Conservation (phyloP, 2,329 filamentous ascomycete genomes). For the Zasmidium cellare region DNA sequence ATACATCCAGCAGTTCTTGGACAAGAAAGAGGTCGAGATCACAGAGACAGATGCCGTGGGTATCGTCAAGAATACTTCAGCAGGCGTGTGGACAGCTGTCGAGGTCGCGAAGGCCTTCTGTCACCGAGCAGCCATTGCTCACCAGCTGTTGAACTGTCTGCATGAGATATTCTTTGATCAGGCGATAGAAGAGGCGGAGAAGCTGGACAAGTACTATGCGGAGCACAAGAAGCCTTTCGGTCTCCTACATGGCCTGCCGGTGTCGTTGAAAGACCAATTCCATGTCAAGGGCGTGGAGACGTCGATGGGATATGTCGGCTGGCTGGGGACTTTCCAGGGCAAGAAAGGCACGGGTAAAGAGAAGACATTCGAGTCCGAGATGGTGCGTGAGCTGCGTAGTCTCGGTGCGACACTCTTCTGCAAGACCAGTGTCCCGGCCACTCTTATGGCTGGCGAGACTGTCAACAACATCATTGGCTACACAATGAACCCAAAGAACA, state of each 20-base stretch:
- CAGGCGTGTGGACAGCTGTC: slow-evolving; percentile 57
- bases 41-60: slow-evolving; percentile 61
- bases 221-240: slow-evolving; percentile 41
- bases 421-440: slow-evolving; percentile 59
- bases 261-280: slow-evolving; percentile 53
- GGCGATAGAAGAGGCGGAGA: slow-evolving; percentile 44
- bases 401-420: slow-evolving; percentile 58
- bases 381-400: slow-evolving; percentile 55
- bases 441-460: slow-evolving; percentile 60
- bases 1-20: slow-evolving; percentile 59
- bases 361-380: slow-evolving; percentile 57
- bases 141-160: slow-evolving; percentile 50
- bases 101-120: slow-evolving; percentile 59
- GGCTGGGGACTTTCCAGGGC: slow-evolving; percentile 63
- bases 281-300: slow-evolving; percentile 50
- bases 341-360: slow-evolving; percentile 52
- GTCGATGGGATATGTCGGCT: slow-evolving; percentile 63
- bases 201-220: slow-evolving; percentile 42
- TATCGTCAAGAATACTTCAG: slow-evolving; percentile 56
- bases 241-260: slow-evolving; percentile 50
- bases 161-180: slow-evolving; percentile 52
- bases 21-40: slow-evolving; percentile 56
- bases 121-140: slow-evolving; percentile 54
- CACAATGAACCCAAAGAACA: slow-evolving; percentile 58
- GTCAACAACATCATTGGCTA: slow-evolving; percentile 62